These are phyloP conservation scores for Leishmania arabica DNA, from an alignment of 208 protist genomes.

Conservation along the genomic window DNA sequence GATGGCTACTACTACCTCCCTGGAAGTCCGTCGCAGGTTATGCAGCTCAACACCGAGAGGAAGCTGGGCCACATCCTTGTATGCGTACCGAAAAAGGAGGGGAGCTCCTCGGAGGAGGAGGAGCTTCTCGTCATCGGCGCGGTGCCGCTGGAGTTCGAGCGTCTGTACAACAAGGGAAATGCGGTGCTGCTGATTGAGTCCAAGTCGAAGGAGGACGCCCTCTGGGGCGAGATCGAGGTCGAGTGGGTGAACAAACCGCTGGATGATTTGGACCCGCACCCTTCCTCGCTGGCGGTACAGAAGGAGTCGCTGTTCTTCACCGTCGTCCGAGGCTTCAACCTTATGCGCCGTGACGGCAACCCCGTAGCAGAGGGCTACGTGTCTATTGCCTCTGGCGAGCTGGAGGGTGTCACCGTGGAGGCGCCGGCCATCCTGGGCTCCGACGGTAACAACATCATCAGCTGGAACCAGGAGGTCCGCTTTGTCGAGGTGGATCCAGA, in stretches of 20 bases:
- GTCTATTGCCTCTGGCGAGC: conserved; percentile 63
- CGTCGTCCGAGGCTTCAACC: conserved; percentile 77
- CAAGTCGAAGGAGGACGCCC: conserved; percentile 82
- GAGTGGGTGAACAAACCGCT: conserved; percentile 77
- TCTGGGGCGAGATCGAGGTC: conserved; percentile 87
- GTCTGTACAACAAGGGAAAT: conserved; percentile 75
- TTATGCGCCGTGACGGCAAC: conserved; percentile 41
- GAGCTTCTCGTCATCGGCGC: conserved; percentile 88
- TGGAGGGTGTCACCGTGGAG: conserved; percentile 74
- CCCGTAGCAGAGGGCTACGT: conserved; percentile 57
- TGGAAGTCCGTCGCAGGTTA: conserved; percentile 73
- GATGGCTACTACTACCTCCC: conserved; percentile 88
- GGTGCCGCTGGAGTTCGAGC: conserved; percentile 86
- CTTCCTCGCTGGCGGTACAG: conserved; percentile 37
- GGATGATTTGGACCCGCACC: conserved; percentile 37
- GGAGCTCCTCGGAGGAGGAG: conserved; percentile 56
- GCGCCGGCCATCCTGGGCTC: conserved; percentile 54
- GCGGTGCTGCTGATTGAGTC: conserved; percentile 89
- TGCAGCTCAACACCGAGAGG: conserved; percentile 87
- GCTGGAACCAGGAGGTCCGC: conserved; percentile 90
- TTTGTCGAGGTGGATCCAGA: conserved; percentile 73
- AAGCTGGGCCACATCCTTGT: conserved; percentile 89
- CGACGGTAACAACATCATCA: conserved; percentile 49
- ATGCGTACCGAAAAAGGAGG: conserved; percentile 78
- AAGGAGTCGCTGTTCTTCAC: conserved; percentile 82